These are phyloP conservation scores for Alternaria novae-zelandiae DNA, from an alignment of 2,329 filamentous ascomycete genomes.

Conservation along the genomic window DNA sequence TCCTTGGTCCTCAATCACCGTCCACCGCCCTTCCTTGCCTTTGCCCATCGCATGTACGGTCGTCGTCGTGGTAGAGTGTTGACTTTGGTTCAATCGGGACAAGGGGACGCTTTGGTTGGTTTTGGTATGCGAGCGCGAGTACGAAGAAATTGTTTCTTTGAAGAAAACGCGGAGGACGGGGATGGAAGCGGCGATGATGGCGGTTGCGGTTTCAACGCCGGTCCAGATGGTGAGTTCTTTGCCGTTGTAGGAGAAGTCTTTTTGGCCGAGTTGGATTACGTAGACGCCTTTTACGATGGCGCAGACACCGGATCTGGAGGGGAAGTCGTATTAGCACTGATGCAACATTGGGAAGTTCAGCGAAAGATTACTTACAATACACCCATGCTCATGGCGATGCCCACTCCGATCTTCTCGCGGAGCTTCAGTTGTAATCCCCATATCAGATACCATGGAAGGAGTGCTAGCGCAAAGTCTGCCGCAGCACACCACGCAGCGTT, in stretches of 20 bases:
- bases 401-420: conserved; percentile 36
- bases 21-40: conserved; percentile 4
- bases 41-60: not conserved
- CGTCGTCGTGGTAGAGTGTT: conserved; percentile 2
- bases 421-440: conserved; percentile 27
- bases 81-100: conserved; percentile 1
- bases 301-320: conserved; percentile 29
- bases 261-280: conserved; percentile 27
- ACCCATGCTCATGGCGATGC: conserved; percentile 41
- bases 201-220: conserved; percentile 36
- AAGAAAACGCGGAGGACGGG: conserved; percentile 42
- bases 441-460: conserved; percentile 38
- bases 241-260: conserved; percentile 39
- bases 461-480: conserved; percentile 33
- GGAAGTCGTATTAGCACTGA: not conserved
- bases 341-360: too few species aligned
- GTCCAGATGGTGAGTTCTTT: conserved; percentile 42
- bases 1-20: not conserved
- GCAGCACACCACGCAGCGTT: conserved; percentile 34
- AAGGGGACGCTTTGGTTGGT: not conserved
- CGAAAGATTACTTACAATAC: conserved; percentile 32
- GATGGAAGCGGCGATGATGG: conserved; percentile 38
- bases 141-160: conserved; percentile 28
- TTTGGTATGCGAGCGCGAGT: not conserved
- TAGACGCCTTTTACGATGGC: conserved; percentile 37